phyloP scores from a whole-genome alignment of 1,139 yeast genomes.

The Yamadazyma oceani region DNA sequence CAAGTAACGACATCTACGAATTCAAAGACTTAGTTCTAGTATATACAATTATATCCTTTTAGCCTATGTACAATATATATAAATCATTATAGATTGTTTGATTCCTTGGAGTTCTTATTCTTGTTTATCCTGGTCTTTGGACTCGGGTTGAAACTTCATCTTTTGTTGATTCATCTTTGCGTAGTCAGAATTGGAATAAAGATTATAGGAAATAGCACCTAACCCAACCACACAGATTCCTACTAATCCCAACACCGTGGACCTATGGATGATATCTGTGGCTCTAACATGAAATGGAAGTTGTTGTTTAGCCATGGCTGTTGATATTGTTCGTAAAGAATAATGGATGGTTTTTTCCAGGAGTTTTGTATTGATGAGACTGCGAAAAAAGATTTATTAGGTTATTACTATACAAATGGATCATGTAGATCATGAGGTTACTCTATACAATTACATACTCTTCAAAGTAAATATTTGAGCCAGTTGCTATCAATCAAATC shows the following conservation, averaged over 20 bases:
- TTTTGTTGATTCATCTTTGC: constrained; percentile 44
- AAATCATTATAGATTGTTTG: no score
- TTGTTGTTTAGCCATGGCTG: constrained; percentile 26
- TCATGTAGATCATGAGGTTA: not conserved
- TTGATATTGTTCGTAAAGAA: not conserved
- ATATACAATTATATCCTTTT: no score
- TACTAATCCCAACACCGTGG: constrained; percentile 72
- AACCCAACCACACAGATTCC: constrained; percentile 55
- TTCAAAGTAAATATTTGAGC: constrained; percentile 40
- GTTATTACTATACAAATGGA: not conserved
- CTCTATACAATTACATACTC: not conserved
- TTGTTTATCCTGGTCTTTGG: constrained; percentile 25
- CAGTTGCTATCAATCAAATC: constrained; percentile 37
- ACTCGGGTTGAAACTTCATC: constrained; percentile 36
- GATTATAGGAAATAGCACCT: constrained; percentile 61
- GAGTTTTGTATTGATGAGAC: not conserved
- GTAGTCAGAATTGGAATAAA: constrained; percentile 57
- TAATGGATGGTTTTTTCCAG: not conserved
- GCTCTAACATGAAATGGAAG: constrained; percentile 51
- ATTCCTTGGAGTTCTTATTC: no score
- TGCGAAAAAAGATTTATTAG: not conserved
- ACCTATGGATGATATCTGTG: constrained; percentile 81
- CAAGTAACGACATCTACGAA: constrained; percentile 2
- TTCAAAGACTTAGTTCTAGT: not conserved
- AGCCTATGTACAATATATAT: no score